A percentile compares a stretch with the other conserved stretches of the same genome.
These are phyloP conservation scores for Jaltomata sinuosa DNA, from an alignment of 257 asterid genomes.

Conservation along the genomic window DNA sequence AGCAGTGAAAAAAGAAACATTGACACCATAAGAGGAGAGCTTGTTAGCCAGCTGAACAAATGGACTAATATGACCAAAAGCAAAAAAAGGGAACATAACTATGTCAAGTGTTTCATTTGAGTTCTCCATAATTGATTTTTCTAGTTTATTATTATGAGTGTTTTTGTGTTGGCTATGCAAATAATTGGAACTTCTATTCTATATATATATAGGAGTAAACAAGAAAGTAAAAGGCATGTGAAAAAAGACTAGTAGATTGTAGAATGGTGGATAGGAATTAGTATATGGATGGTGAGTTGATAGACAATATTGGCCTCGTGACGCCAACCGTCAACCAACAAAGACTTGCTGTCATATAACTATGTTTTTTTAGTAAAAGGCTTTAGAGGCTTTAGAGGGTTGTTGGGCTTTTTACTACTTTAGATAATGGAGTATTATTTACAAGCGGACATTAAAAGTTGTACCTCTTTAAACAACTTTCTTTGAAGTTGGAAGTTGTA, in stretches of 20 bases:
- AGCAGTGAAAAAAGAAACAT: constrained; percentile 36
- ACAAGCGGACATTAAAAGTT: not conserved
- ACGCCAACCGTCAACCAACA: no score
- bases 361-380: no score
- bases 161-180: not conserved
- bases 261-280: not conserved
- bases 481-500: not conserved
- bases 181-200: not conserved
- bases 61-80: constrained; percentile 51
- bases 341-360: no score
- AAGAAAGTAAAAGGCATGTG: not conserved
- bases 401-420: no score
- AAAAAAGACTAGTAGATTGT: not conserved
- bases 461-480: not conserved
- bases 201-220: not conserved
- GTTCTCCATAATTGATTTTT: not conserved
- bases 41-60: constrained; percentile 47
- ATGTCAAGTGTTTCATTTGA: constrained; percentile 19
- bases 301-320: no score
- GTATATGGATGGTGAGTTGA: not conserved
- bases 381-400: no score
- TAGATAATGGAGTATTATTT: no score
- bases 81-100: constrained; percentile 44
- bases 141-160: no score
- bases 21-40: constrained; percentile 29